Evolutionary conservation across 495 filamentous ascomycete genomes (phyloP), one percentile per base, ranked within the genome.

Genomic region (Niebla homalea): DNA sequence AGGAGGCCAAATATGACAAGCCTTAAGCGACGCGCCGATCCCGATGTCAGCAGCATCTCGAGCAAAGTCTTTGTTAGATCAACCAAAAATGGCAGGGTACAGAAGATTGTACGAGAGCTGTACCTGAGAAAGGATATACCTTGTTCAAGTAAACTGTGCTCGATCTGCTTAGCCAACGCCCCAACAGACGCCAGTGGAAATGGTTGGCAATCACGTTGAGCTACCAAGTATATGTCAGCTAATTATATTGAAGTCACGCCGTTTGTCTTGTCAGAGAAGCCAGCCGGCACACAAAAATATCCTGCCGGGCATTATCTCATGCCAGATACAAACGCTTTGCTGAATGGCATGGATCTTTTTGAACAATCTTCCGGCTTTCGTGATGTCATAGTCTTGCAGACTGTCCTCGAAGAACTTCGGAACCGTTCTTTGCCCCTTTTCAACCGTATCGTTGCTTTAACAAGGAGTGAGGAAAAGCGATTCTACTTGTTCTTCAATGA

Each of bases 401-500:
- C 89, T 1, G 92, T 96, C 23, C 80, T 98, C 19, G 92, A 98
- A 65, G 92, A 97, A 67, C 77, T 98, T 44, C 81, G 85, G 57
- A 95, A 96, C 62, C 80, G 89, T 44, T 97, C 92, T 10, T 64
- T 97, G 47, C 92, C 92, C 20, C 74, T 98, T 45, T 98, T 97
- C 70, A 94, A 95, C 60, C 88, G 92, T 36, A 72, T 97, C 16
- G 78, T 96, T 46, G 76, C 80, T 18, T 69, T 98, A 58, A 93
- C 89, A 25, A 93, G 85, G 63, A 94, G 88, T 57, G 86, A 93
- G 59, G 89, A 94, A 35, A 97, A 97, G 68, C 79, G 89, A 14
- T 97, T 94, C 61, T 97, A 95, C 63, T 85, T 98, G 41, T 98
- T 98, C 67, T 97, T 97, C 74, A 98, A 98, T 65, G 92, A 98